Evolutionary conservation across 768 basidiomycete genomes (phyloP).

Genomic region (Dacryopinax primogenitus): DNA sequence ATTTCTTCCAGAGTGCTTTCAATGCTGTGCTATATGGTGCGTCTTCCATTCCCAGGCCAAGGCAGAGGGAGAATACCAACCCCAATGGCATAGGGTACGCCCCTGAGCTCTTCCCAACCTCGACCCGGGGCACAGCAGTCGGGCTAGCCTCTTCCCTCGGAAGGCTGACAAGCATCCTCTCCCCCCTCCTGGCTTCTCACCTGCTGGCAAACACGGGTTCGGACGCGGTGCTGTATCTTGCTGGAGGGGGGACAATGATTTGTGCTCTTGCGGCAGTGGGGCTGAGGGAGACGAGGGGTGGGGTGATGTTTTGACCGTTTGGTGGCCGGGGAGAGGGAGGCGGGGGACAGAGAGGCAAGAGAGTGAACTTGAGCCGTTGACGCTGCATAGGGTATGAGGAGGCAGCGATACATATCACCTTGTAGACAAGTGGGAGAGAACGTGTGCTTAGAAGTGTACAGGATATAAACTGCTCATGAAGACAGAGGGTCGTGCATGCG

Average conservation of each 20-base stretch:
- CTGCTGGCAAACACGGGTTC: background rate
- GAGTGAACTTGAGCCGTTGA: too few relatives aligned
- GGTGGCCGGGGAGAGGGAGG: too few relatives aligned
- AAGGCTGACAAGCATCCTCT: background rate
- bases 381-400: too few relatives aligned
- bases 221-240: background rate
- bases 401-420: too few relatives aligned
- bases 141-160: background rate
- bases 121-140: background rate
- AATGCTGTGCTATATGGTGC: conserved; percentile 9
- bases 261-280: background rate
- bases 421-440: too few relatives aligned
- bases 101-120: background rate
- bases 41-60: background rate
- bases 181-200: background rate
- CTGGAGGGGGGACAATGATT: background rate
- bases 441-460: too few relatives aligned
- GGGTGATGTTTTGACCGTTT: background rate
- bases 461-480: too few relatives aligned
- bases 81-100: background rate
- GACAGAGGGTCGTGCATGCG: too few relatives aligned
- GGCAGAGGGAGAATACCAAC: background rate
- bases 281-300: background rate
- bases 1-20: background rate
- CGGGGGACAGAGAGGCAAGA: too few relatives aligned